A percentile compares a stretch with the other conserved stretches of the same genome.
These are phyloP conservation scores for Yamadazyma membranifaciens DNA, from an alignment of 1,139 yeast species.

Conservation along the genomic window DNA sequence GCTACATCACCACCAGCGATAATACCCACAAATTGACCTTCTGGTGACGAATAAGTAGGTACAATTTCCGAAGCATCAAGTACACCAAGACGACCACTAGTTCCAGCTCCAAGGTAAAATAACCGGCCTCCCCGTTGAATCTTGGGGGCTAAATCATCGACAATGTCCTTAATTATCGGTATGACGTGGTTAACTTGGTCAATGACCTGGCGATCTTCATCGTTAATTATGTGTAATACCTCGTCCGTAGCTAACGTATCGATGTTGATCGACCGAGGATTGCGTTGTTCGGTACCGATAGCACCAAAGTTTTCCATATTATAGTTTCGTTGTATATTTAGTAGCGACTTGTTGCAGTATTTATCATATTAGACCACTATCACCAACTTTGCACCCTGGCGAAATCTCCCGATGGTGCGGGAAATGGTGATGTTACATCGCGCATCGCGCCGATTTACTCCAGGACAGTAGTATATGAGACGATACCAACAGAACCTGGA, in stretches of 20 bases:
- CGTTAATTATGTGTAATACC: constrained; percentile 19
- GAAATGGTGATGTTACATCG: too few relatives aligned
- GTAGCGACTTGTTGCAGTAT: too few relatives aligned
- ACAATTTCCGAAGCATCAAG: constrained; percentile 27
- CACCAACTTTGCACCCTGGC: too few relatives aligned
- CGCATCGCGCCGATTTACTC: too few relatives aligned
- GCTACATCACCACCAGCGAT: constrained; percentile 29
- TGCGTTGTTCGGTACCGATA: constrained; percentile 8
- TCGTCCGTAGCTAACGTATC: constrained; percentile 10
- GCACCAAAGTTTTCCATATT: constrained; percentile 3
- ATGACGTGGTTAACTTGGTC: constrained; percentile 13
- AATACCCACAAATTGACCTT: constrained; percentile 22
- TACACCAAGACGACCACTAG: constrained; percentile 23
- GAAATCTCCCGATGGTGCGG: too few relatives aligned
- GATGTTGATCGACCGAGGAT: constrained; percentile 6
- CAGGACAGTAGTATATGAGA: too few relatives aligned
- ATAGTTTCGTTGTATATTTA: not conserved
- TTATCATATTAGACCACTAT: too few relatives aligned
- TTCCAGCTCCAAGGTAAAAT: constrained; percentile 26
- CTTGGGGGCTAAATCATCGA: constrained; percentile 21
- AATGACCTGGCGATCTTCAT: constrained; percentile 19
- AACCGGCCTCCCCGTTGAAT: constrained; percentile 21
- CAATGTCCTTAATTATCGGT: constrained; percentile 18
- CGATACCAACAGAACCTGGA: too few relatives aligned
- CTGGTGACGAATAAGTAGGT: constrained; percentile 27